Evolutionary conservation across 495 filamentous ascomycete genomes (phyloP).

Genomic region (Aspergillus baeticus): DNA sequence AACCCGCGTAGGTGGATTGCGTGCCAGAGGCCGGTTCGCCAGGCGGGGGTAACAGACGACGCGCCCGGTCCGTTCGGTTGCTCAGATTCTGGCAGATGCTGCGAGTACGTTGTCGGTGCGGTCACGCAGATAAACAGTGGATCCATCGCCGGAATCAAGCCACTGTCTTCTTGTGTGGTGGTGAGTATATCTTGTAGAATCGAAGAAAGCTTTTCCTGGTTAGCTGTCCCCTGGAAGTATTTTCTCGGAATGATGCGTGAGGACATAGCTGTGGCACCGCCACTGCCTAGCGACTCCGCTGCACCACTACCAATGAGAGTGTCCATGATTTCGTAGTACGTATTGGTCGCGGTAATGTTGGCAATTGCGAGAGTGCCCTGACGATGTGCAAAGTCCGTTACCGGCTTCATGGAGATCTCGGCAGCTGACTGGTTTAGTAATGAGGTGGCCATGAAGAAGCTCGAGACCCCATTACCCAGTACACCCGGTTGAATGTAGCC

Average conservation of each 20-base stretch:
- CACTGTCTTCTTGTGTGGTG: not conserved
- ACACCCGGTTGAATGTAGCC: constrained; percentile 31
- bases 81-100: constrained; percentile 28
- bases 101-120: constrained; percentile 29
- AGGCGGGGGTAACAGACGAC: constrained; percentile 31
- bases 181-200: constrained; percentile 3
- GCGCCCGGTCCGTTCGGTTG: constrained; percentile 26
- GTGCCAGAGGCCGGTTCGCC: constrained; percentile 42
- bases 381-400: constrained; percentile 25
- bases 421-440: constrained; percentile 30
- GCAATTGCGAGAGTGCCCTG: not conserved
- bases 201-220: not conserved
- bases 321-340: constrained; percentile 25
- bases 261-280: constrained; percentile 5
- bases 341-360: constrained; percentile 26
- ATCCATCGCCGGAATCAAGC: not conserved
- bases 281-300: not conserved
- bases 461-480: constrained; percentile 16
- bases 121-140: constrained; percentile 33
- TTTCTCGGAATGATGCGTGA: constrained; percentile 9
- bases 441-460: constrained; percentile 39
- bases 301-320: constrained; percentile 12
- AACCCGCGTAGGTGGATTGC: constrained; percentile 32
- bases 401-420: constrained; percentile 26
- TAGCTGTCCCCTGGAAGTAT: not conserved